Evolutionary conservation across 495 filamentous ascomycete genomes (phyloP).

Genomic region (Penicillium roqueforti): DNA sequence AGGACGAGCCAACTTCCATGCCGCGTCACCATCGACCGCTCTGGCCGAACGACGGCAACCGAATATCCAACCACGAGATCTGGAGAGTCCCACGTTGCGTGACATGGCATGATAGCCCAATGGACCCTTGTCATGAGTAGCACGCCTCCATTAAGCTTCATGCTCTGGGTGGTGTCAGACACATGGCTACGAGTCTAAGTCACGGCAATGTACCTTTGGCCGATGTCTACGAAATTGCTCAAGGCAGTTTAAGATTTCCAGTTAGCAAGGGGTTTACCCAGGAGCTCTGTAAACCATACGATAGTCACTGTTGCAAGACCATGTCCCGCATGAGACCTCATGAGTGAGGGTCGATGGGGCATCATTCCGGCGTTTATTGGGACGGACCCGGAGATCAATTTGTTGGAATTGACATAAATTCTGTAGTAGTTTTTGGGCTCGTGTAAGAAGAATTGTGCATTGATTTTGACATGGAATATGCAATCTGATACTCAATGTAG

Average conservation of each 20-base stretch:
- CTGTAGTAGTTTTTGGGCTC: no score
- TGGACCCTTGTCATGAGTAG: background rate
- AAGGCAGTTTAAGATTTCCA: background rate
- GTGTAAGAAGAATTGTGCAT: no score
- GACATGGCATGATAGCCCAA: background rate
- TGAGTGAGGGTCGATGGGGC: no score
- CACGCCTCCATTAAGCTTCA: background rate
- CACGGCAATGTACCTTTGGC: background rate
- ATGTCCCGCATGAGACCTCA: no score
- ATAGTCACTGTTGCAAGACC: background rate
- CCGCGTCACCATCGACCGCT: background rate
- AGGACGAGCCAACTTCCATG: background rate
- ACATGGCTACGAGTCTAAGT: background rate
- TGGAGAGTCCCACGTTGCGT: background rate
- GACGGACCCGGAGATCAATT: no score
- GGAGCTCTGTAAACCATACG: background rate
- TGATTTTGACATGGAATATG: no score
- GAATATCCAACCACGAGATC: background rate
- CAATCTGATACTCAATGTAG: no score
- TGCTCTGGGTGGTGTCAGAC: background rate
- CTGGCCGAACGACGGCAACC: background rate
- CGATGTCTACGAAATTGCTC: background rate
- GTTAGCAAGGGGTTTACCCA: background rate
- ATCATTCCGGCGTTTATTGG: no score
- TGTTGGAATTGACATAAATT: no score